Conservation (phyloP, 805 yeast species). For the Tetrapisispora namnaoensis region DNA sequence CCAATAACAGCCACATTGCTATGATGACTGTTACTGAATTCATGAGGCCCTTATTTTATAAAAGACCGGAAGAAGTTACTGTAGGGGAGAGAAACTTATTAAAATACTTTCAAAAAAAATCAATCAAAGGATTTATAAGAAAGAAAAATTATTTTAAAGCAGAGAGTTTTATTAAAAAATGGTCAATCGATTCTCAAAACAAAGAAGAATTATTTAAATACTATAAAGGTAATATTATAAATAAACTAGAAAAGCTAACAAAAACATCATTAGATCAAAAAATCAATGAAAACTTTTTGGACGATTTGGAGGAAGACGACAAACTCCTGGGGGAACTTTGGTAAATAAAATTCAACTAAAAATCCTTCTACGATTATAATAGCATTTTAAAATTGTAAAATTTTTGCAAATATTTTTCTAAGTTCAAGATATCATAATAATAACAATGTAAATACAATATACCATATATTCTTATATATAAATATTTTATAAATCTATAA, state of each 20-base stretch:
- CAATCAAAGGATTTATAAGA: constrained; percentile 12
- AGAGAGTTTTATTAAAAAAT: constrained; percentile 16
- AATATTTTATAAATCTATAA: constrained; percentile 2
- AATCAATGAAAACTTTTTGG: constrained; percentile 8
- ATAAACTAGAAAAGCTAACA: constrained; percentile 4
- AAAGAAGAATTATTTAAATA: constrained; percentile 9
- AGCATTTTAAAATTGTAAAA: neutral
- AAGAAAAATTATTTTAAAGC: constrained; percentile 9
- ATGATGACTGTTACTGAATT: constrained; percentile 8
- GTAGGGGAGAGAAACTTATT: constrained; percentile 8
- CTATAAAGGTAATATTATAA: too few species aligned
- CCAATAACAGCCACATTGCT: constrained; percentile 14
- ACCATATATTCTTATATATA: neutral
- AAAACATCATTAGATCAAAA: constrained; percentile 2
- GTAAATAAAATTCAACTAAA: neutral
- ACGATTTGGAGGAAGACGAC: constrained; percentile 22
- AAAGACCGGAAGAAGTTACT: neutral
- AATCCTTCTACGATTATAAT: neutral
- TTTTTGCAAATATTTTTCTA: neutral
- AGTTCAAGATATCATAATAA: too few species aligned
- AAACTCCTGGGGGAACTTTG: constrained; percentile 21
- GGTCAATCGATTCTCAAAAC: constrained; percentile 11
- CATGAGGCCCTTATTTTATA: neutral
- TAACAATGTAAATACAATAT: neutral
- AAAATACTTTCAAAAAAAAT: constrained; percentile 14